A percentile compares a stretch with the other conserved stretches of the same genome.
These are phyloP conservation scores for Fusarium illudens DNA, from an alignment of 2,329 filamentous ascomycete species.

Conservation along the genomic window DNA sequence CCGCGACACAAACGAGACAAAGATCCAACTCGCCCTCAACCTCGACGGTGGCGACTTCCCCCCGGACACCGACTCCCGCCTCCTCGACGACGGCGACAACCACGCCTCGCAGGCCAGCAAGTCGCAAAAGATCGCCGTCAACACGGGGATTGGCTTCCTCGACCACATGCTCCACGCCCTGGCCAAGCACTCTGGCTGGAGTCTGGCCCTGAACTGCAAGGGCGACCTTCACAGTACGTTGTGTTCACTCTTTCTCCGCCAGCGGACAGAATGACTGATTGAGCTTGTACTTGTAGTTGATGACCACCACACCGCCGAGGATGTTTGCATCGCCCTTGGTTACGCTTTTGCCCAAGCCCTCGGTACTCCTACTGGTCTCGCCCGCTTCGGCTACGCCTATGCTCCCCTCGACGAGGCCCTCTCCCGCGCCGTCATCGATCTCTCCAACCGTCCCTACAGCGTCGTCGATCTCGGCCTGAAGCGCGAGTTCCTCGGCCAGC, in stretches of 20 bases:
- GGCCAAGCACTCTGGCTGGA: constrained; percentile 96
- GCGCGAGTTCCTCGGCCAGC: constrained; percentile 91
- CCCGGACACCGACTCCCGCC: constrained; percentile 66
- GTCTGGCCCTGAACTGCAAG: constrained; percentile 80
- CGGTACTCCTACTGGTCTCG: constrained; percentile 79
- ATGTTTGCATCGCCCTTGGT: constrained; percentile 91
- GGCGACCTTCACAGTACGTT: constrained; percentile 89
- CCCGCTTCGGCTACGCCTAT: constrained; percentile 91
- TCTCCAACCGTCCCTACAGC: constrained; percentile 88
- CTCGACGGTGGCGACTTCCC: constrained; percentile 88
- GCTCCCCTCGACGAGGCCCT: constrained; percentile 95
- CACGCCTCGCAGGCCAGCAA: constrained; percentile 88
- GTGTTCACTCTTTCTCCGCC: not conserved
- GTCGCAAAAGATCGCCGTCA: constrained; percentile 84
- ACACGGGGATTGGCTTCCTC: constrained; percentile 95
- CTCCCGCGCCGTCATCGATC: constrained; percentile 90
- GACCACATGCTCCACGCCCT: constrained; percentile 99
- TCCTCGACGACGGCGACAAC: constrained; percentile 60
- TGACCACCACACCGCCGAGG: constrained; percentile 98
- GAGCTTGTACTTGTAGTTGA: constrained; percentile 69
- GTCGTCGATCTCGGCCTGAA: constrained; percentile 85
- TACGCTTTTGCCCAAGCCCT: constrained; percentile 84
- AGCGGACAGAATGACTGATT: constrained; percentile 15
- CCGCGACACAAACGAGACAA: constrained; percentile 97
- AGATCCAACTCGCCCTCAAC: constrained; percentile 91